These are phyloP conservation scores for Cercospora zeina DNA, from an alignment of 2,329 filamentous ascomycete genomes.

Conservation along the genomic window DNA sequence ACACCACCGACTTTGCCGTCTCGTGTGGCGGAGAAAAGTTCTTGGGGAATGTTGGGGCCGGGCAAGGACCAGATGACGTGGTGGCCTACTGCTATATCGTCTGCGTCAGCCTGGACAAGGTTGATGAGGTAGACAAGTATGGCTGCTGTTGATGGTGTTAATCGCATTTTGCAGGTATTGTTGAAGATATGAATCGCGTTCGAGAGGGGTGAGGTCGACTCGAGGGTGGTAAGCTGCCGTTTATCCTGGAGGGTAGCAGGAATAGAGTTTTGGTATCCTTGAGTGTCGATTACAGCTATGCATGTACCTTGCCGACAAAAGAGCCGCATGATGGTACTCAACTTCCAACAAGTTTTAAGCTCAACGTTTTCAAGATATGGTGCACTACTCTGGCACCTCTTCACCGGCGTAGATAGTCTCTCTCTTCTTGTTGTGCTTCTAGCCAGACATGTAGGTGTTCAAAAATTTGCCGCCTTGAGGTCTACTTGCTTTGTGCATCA, in stretches of 20 bases:
- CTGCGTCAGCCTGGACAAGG: conserved; percentile 2
- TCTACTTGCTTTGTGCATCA: conserved; percentile 48
- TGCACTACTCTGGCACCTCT: conserved; percentile 19
- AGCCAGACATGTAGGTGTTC: conserved; percentile 41
- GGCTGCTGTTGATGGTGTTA: not conserved
- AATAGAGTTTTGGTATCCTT: conserved; percentile 9
- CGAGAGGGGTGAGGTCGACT: not conserved
- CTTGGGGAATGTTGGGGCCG: conserved; percentile 17
- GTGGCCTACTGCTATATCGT: conserved; percentile 18
- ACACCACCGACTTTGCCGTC: conserved; percentile 26
- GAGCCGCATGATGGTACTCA: not conserved
- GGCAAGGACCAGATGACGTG: conserved; percentile 27
- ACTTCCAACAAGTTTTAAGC: not conserved
- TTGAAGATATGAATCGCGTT: not conserved
- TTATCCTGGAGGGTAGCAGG: not conserved
- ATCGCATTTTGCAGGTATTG: not conserved
- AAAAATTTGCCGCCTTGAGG: conserved; percentile 53
- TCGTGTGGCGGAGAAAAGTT: conserved; percentile 15
- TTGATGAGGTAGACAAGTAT: not conserved
- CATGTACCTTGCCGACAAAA: not conserved
- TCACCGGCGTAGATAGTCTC: conserved; percentile 18
- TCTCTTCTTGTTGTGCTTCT: conserved; percentile 12
- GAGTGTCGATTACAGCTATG: not conserved
- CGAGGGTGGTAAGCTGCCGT: not conserved
- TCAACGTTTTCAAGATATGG: not conserved